These are phyloP conservation scores for Holtermannia corniformis DNA, from an alignment of 768 basidiomycete genomes.

Conservation along the genomic window DNA sequence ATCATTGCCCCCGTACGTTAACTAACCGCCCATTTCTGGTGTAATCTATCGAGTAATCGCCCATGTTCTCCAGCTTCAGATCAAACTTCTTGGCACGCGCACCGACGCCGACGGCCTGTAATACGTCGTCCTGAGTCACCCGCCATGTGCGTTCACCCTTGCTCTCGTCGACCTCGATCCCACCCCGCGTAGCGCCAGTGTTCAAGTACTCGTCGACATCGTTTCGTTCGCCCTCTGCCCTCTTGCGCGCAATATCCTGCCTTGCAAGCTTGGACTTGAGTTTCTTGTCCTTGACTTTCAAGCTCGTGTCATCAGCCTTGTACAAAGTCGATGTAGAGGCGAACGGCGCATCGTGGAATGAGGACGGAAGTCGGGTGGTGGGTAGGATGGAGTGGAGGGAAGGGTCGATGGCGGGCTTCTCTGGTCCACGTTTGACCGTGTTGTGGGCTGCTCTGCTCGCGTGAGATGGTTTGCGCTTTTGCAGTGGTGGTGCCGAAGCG, in stretches of 20 bases:
- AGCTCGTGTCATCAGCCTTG: constrained; percentile 39
- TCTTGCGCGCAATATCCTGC: constrained; percentile 44
- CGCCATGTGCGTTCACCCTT: constrained; percentile 86
- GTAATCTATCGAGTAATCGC: constrained; percentile 74
- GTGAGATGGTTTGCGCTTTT: constrained; percentile 43
- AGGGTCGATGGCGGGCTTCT: constrained; percentile 44
- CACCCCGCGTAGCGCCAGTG: constrained; percentile 57
- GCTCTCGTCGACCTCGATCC: constrained; percentile 59
- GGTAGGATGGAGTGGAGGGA: constrained; percentile 53
- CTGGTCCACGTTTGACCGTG: constrained; percentile 27
- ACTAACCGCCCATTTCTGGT: constrained; percentile 80
- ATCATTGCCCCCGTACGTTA: neutral
- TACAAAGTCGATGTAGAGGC: neutral
- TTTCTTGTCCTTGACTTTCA: constrained; percentile 63
- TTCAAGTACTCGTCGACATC: constrained; percentile 39
- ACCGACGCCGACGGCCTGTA: constrained; percentile 36
- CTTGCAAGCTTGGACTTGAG: constrained; percentile 60
- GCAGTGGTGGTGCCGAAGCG: constrained; percentile 49
- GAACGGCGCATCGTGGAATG: constrained; percentile 49
- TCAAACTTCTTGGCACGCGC: constrained; percentile 51
- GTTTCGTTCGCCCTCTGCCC: constrained; percentile 51
- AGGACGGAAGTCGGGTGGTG: constrained; percentile 58
- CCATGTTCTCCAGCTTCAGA: constrained; percentile 66
- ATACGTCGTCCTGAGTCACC: constrained; percentile 69
- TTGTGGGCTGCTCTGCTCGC: constrained; percentile 21